Percentiles rank a stretch among this genome's conserved stretches.
Conservation (phyloP, 2,329 filamentous ascomycete genomes). For the Colletotrichum sp. region DNA sequence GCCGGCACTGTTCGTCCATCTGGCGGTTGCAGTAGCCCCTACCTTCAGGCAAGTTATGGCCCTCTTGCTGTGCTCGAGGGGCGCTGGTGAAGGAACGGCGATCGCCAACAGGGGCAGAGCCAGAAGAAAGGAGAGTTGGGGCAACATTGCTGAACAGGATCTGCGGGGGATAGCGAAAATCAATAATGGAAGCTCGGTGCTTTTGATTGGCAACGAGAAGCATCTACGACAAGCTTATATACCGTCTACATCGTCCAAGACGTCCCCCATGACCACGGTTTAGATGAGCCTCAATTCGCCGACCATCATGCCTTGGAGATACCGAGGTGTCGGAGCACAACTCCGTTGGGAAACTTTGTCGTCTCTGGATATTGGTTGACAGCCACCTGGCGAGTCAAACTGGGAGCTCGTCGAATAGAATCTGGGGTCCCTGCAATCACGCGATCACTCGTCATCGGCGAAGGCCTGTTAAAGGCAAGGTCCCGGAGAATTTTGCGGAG, state of each 20-base stretch:
- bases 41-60: constrained; percentile 43
- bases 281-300: not conserved
- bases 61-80: constrained; percentile 22
- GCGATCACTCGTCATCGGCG: constrained; percentile 21
- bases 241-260: not conserved
- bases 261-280: not conserved
- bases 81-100: constrained; percentile 11
- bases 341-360: not conserved
- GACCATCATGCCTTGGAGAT: not conserved
- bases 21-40: constrained; percentile 46
- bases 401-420: not conserved
- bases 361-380: not conserved
- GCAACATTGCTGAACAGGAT: not conserved
- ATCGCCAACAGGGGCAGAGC: constrained; percentile 6
- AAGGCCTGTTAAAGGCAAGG: not conserved
- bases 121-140: constrained; percentile 11
- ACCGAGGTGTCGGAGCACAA: not conserved
- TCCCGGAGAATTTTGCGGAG: constrained; percentile 21
- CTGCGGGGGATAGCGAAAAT: not conserved
- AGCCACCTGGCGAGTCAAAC: not conserved
- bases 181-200: not conserved
- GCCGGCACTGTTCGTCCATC: constrained; percentile 49
- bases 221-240: not conserved
- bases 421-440: constrained; percentile 2
- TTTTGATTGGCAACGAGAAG: not conserved